Evolutionary conservation across 192 early-diverging fungal genomes (phyloP), one percentile per base, ranked within the genome.

Genomic region (Backusella parvicylindrica): DNA sequence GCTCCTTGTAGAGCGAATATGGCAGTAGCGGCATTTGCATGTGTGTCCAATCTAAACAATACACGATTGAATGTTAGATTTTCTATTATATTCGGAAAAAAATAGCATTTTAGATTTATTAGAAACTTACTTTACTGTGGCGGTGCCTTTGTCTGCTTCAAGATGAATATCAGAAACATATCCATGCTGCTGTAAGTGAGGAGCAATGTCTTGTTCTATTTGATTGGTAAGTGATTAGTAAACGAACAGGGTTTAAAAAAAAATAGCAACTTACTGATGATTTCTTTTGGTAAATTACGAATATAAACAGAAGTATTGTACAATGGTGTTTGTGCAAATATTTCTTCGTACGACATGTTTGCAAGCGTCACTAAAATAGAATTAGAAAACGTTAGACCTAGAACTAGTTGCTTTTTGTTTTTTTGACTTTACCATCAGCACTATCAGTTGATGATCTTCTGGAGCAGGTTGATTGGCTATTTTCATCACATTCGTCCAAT

Each of bases 291-390:
- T 77, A 97, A 81, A 75, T 97, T 97, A 72, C 93, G 93, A 72
- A 96, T 86, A 68, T 96, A 95, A 36, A 96, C 93, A 0, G 95
- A 95, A 30, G 91, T 94, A 78, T 96, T 96, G 83, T 92, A 93
- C 43, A 86, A 89, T 21, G 93, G 88, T 4, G 95, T 89, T 81
- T 94, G 93, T 68, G 83, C 85, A 68, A 91, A 78, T 33, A 95
- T 91, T 36, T 86, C 81, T 73, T 95, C 94, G 78, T 92, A 94
- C 12, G 87, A 81, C 75, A 85, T 82, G 68, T 72, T 80, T 16
- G 71, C 64, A 26, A 49, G 12, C 37, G 37, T 43, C 13, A 65
- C 72, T 74, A 74, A 32, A 41, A n/a, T 32, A 72, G 9, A 36
- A 64, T 31, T 32, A 15, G 8, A 43, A 32, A 41, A 71, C 30